Evolutionary conservation across 2,329 filamentous ascomycete genomes (phyloP), one percentile per base, ranked within the genome.

Genomic region (Ascochyta pisi): DNA sequence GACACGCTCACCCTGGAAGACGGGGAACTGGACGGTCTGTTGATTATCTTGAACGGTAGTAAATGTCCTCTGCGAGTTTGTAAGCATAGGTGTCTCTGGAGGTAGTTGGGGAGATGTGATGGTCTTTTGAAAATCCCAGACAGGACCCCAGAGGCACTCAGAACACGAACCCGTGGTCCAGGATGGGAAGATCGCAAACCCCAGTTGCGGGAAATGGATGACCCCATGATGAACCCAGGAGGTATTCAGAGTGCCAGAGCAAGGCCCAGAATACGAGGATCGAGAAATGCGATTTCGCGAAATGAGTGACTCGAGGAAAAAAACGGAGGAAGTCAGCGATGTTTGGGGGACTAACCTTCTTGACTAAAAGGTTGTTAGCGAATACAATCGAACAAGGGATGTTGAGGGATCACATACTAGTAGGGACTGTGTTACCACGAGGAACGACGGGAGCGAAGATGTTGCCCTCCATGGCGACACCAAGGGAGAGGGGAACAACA

Each of bases 401-500:
- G 1, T 27, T 9, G 6, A 8, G 16, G 6, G 23, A 22, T n/a
- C 13, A n/a, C 39, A 15, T 42, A 23, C 22, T 81, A 13, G 84
- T 88, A 34, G 92, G 91, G 2, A 93, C 79, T 19, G 79, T 82
- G 60, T 77, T 70, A 31, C 80, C 79, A 68, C 81, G 79, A 62
- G 90, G 82, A 67, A 99, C 92, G 64, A 98, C 94, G 47, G 92
- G 91, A 52, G 94, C 94, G 77, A 97, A 98, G 81, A 98, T 96
- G 84, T 97, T 97, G 68, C 95, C 94, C 84, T 98, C 95, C 95
- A 98, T 99, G 76, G 94, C 95, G 68, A 99, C 94, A 89, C 95
- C 95, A 29, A 99, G 90, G 61, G 92, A 96, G 62, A 99, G 90
- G 69, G 95, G 95, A 74, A 93, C 89, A 73, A 99, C 95, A 81